A percentile compares a stretch with the other conserved stretches of the same genome.
Conservation (phyloP, 2,329 filamentous ascomycete species). For the Calonectria leucothoes region DNA sequence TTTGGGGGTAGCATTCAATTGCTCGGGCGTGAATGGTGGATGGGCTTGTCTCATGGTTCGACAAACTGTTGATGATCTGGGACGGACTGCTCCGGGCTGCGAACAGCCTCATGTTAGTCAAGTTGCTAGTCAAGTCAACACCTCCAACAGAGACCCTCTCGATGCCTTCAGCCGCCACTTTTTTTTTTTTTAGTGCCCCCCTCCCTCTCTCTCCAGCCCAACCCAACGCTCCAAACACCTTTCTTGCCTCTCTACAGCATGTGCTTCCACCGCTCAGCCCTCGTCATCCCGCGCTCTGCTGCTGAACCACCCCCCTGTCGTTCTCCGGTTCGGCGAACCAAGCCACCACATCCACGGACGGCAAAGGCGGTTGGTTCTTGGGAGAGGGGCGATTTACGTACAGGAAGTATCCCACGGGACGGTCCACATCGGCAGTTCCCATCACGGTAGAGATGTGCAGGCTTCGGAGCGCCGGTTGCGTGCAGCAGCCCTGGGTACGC, state of each 20-base stretch:
- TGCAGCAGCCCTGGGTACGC: background rate
- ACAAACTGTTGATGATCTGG: background rate
- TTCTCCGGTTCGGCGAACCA: slow-evolving; percentile 4
- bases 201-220: too few relatives aligned
- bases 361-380: slow-evolving; percentile 14
- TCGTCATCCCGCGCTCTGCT: background rate
- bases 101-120: slow-evolving; percentile 4
- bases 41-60: background rate
- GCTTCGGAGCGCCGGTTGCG: background rate
- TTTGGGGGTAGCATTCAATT: background rate
- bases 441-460: slow-evolving; percentile 9
- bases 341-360: slow-evolving; percentile 14
- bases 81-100: background rate
- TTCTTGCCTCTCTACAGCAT: background rate
- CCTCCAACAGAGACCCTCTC: background rate
- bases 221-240: background rate
- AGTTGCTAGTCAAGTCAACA: background rate
- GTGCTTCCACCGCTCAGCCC: background rate
- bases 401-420: slow-evolving; percentile 17
- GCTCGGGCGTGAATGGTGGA: background rate
- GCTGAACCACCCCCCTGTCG: background rate
- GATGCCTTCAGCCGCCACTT: background rate
- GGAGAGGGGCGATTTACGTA: slow-evolving; percentile 23
- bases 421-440: slow-evolving; percentile 22
- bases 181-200: background rate